Conservation (phyloP, 2,329 filamentous ascomycete genomes). For the Colletotrichum phormii region DNA sequence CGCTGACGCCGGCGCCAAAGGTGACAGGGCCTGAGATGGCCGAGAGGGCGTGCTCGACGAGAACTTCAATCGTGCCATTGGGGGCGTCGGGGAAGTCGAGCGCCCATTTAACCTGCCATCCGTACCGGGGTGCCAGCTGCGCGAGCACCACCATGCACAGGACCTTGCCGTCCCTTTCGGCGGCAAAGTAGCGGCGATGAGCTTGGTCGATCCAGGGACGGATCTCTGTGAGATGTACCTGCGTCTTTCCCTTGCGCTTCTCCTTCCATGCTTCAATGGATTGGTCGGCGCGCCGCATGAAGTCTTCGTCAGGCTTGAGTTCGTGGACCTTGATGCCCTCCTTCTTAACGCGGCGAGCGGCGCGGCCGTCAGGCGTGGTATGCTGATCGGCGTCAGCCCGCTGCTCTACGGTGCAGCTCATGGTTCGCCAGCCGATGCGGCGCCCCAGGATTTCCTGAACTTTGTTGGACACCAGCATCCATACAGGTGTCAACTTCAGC, state of each 20-base stretch:
- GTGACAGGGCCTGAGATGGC: constrained; percentile 72
- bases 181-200: constrained; percentile 89
- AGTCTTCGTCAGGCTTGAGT: constrained; percentile 75
- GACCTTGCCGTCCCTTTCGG: constrained; percentile 79
- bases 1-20: constrained; percentile 86
- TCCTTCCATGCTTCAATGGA: constrained; percentile 84
- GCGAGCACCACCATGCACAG: constrained; percentile 84
- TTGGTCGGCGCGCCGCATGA: constrained; percentile 76
- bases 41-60: constrained; percentile 77
- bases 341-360: constrained; percentile 82
- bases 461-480: constrained; percentile 86
- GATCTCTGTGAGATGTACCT: constrained; percentile 92
- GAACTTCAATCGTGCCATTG: constrained; percentile 87
- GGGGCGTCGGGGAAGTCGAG: constrained; percentile 90
- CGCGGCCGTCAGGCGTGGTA: constrained; percentile 76
- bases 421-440: constrained; percentile 86
- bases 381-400: constrained; percentile 82
- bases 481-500: constrained; percentile 79
- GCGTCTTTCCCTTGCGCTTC: constrained; percentile 79
- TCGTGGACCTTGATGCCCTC: constrained; percentile 87
- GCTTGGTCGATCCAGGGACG: constrained; percentile 86
- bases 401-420: constrained; percentile 91
- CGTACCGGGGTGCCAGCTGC: constrained; percentile 82
- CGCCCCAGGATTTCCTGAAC: constrained; percentile 84
- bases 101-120: constrained; percentile 97